Percentiles rank a stretch among this genome's conserved stretches.
phyloP scores from a whole-genome alignment of 352 stramenopile species.

The Phytophthora idaei region DNA sequence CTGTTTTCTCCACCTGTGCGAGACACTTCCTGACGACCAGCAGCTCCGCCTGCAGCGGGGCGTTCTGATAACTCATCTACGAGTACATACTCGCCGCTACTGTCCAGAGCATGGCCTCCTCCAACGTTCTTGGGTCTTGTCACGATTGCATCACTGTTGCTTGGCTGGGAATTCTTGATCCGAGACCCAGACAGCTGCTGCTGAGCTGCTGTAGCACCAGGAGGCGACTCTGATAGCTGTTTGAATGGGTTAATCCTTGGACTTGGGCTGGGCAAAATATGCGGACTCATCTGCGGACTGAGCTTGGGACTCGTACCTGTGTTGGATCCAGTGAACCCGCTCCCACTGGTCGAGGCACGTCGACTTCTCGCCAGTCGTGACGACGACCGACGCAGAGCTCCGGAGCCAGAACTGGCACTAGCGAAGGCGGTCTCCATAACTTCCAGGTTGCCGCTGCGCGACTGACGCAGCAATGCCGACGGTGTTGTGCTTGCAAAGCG shows the following conservation, averaged over 20 bases:
- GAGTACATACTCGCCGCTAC: slow-evolving; percentile 70
- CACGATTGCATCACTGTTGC: slow-evolving; percentile 10
- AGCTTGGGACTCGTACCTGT: slow-evolving; percentile 53
- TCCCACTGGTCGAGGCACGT: slow-evolving; percentile 58
- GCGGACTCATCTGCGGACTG: slow-evolving; percentile 74
- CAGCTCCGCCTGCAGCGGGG: slow-evolving; percentile 1
- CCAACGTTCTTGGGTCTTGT: slow-evolving; percentile 28
- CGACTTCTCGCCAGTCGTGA: slow-evolving; percentile 60
- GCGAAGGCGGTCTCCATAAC: slow-evolving; percentile 71
- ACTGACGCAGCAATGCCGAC: slow-evolving; percentile 39
- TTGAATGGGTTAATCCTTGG: slow-evolving; percentile 83
- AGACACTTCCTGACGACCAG: slow-evolving; percentile 5
- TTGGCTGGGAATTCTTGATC: slow-evolving; percentile 18
- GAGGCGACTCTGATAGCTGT: slow-evolving; percentile 49
- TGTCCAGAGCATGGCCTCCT: slow-evolving; percentile 43
- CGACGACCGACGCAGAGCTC: slow-evolving; percentile 53
- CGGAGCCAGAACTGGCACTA: slow-evolving; percentile 53
- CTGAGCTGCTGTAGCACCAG: slow-evolving; percentile 32
- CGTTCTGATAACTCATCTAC: slow-evolving; percentile 56
- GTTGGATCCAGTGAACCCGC: slow-evolving; percentile 22
- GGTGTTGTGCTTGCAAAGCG: slow-evolving; percentile 33
- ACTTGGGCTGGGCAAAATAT: slow-evolving; percentile 61
- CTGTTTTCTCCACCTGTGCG: slow-evolving; percentile 10
- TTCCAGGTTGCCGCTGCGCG: slow-evolving; percentile 67
- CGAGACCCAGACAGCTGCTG: slow-evolving; percentile 27